These are phyloP conservation scores for Diaporthe ilicicola DNA, from an alignment of 2,329 filamentous ascomycete species.

Conservation along the genomic window DNA sequence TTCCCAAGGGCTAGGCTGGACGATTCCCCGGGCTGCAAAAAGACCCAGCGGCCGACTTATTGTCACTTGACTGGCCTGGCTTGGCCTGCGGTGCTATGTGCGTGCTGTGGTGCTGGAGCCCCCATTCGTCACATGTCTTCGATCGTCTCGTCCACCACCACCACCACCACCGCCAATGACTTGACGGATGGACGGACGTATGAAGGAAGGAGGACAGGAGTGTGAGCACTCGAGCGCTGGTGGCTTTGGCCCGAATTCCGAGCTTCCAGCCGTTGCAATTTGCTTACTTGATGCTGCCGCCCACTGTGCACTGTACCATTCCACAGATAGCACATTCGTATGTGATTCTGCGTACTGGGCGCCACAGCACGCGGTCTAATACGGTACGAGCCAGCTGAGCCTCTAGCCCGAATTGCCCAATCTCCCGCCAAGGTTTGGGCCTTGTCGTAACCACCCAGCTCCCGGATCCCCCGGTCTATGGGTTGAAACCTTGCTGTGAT, in stretches of 20 bases:
- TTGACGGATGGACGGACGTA: not conserved
- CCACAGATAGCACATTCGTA: not conserved
- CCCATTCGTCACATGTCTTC: slow-evolving; percentile 8
- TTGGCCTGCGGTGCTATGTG: slow-evolving; percentile 3
- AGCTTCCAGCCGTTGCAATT: slow-evolving; percentile 6
- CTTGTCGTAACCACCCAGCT: slow-evolving; percentile 10
- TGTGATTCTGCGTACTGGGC: not conserved
- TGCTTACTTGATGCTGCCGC: slow-evolving; percentile 3
- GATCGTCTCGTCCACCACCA: not conserved
- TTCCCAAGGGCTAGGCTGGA: slow-evolving; percentile 11
- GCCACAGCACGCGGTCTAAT: slow-evolving; percentile 7
- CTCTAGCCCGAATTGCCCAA: slow-evolving; percentile 18
- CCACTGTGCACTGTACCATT: not conserved
- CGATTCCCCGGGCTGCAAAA: slow-evolving; percentile 1
- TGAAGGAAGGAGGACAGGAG: not conserved
- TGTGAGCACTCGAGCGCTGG: not conserved
- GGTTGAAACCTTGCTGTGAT: slow-evolving; percentile 20
- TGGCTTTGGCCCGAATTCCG: slow-evolving; percentile 12
- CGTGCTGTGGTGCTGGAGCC: slow-evolving; percentile 12
- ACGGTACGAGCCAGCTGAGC: slow-evolving; percentile 4
- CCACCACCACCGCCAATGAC: not conserved
- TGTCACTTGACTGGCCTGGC: slow-evolving; percentile 22
- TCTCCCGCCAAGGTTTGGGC: slow-evolving; percentile 20
- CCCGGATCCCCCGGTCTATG: slow-evolving; percentile 21
- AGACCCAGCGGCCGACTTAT: slow-evolving; percentile 7